These are phyloP conservation scores for Bacidia gigantensis DNA, from an alignment of 495 filamentous ascomycete species.

Conservation along the genomic window DNA sequence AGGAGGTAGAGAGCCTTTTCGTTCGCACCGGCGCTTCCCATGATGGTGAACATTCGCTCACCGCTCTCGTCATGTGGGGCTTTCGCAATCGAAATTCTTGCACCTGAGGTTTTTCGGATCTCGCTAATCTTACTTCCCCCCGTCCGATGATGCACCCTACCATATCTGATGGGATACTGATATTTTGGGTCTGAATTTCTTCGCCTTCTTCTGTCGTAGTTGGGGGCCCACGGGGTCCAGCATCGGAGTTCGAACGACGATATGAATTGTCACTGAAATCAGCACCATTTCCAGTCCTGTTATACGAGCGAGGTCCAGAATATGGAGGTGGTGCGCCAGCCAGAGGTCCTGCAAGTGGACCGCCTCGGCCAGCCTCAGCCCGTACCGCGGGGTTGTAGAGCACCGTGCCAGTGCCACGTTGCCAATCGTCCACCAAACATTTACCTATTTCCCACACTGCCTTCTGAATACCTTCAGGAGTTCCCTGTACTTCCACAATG, in stretches of 20 bases:
- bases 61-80: constrained; percentile 93
- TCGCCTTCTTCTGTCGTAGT: constrained; percentile 90
- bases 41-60: constrained; percentile 99
- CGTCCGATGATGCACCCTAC: constrained; percentile 98
- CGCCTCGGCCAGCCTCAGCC: constrained; percentile 46
- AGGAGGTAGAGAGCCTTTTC: constrained; percentile 91
- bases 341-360: constrained; percentile 31
- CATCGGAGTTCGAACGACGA: constrained; percentile 72
- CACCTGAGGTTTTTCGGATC: constrained; percentile 89
- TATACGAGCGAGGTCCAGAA: constrained; percentile 55
- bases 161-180: constrained; percentile 98
- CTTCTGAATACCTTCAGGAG: constrained; percentile 83
- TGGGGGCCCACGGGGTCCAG: constrained; percentile 46
- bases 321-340: constrained; percentile 28
- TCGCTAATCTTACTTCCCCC: constrained; percentile 90
- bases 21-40: constrained; percentile 79
- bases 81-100: constrained; percentile 96
- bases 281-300: constrained; percentile 88
- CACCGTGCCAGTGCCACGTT: constrained; percentile 88
- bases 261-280: constrained; percentile 85
- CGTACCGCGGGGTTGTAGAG: constrained; percentile 93
- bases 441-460: constrained; percentile 98
- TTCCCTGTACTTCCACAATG: constrained; percentile 90
- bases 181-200: constrained; percentile 96
- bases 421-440: constrained; percentile 94